These are phyloP conservation scores for Fusarium odoratissimum DNA, from an alignment of 2,329 filamentous ascomycete species.

Conservation along the genomic window DNA sequence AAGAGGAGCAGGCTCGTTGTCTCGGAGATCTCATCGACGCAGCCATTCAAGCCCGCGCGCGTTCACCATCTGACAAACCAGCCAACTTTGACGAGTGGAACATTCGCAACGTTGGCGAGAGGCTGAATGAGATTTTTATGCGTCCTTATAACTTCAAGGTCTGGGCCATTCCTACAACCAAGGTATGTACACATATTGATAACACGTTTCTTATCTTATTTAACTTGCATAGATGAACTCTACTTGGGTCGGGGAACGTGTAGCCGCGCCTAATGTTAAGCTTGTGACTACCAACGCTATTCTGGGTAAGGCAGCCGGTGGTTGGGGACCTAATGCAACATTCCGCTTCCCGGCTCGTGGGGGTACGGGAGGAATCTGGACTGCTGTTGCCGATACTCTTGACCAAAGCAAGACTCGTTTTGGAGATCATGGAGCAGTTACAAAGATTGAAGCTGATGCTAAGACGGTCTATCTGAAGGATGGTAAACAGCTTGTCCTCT, in stretches of 20 bases:
- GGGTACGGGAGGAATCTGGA: slow-evolving; percentile 99
- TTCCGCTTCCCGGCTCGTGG: slow-evolving; percentile 98
- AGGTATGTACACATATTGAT: slow-evolving; percentile 65
- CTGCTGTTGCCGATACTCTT: slow-evolving; percentile 91
- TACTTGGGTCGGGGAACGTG: slow-evolving; percentile 97
- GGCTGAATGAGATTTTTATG: slow-evolving; percentile 97
- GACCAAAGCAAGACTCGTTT: slow-evolving; percentile 92
- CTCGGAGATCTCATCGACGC: slow-evolving; percentile 97
- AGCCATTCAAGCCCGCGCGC: slow-evolving; percentile 83
- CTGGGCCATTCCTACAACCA: slow-evolving; percentile 97
- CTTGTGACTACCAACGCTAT: slow-evolving; percentile 92
- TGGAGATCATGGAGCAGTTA: slow-evolving; percentile 84
- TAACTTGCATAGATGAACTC: slow-evolving; percentile 89
- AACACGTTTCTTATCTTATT: accelerated
- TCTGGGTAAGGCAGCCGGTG: slow-evolving; percentile 92
- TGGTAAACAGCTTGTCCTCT: slow-evolving; percentile 74
- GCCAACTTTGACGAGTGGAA: slow-evolving; percentile 99
- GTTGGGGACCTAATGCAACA: slow-evolving; percentile 97
- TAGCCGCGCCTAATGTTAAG: slow-evolving; percentile 96
- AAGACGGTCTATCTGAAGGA: slow-evolving; percentile 86
- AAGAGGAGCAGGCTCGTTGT: slow-evolving; percentile 95
- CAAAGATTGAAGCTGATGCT: slow-evolving; percentile 84
- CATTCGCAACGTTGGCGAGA: slow-evolving; percentile 86
- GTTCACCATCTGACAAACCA: slow-evolving; percentile 81
- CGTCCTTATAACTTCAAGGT: slow-evolving; percentile 99